These are phyloP conservation scores for Colletotrichum karsti DNA, from an alignment of 2,329 filamentous ascomycete species.

Conservation along the genomic window DNA sequence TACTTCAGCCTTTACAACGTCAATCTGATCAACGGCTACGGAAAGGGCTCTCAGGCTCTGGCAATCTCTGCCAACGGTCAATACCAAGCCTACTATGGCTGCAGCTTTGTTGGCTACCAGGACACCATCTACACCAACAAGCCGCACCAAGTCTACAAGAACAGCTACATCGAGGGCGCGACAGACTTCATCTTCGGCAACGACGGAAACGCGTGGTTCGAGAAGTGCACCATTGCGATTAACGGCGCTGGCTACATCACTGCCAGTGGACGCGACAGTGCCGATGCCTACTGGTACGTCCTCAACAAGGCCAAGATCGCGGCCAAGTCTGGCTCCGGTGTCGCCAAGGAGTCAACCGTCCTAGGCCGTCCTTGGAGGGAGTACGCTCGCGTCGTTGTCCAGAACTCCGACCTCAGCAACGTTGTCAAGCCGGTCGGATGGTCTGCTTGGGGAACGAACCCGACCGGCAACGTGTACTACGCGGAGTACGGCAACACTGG, in stretches of 20 bases:
- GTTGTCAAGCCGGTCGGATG: slow-evolving; percentile 70
- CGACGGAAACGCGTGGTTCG: slow-evolving; percentile 51
- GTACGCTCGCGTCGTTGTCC: slow-evolving; percentile 57
- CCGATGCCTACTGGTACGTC: slow-evolving; percentile 52
- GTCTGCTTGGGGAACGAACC: slow-evolving; percentile 60
- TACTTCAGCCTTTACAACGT: slow-evolving; percentile 72
- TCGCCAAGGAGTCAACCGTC: slow-evolving; percentile 49
- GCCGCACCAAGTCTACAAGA: slow-evolving; percentile 56
- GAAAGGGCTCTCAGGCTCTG: slow-evolving; percentile 56
- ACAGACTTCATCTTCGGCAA: slow-evolving; percentile 61
- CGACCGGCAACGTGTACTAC: slow-evolving; percentile 62
- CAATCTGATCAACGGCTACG: slow-evolving; percentile 56
- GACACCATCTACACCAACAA: slow-evolving; percentile 58
- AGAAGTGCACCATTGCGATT: slow-evolving; percentile 46
- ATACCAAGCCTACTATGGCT: slow-evolving; percentile 57
- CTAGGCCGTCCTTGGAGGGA: slow-evolving; percentile 58
- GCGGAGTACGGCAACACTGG: slow-evolving; percentile 69
- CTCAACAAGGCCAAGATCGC: slow-evolving; percentile 53
- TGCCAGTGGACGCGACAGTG: slow-evolving; percentile 50
- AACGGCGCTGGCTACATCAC: slow-evolving; percentile 49
- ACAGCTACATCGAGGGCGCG: slow-evolving; percentile 53
- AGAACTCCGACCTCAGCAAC: slow-evolving; percentile 55
- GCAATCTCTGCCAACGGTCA: slow-evolving; percentile 55
- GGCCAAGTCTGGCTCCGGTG: slow-evolving; percentile 45
- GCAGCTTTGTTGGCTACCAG: slow-evolving; percentile 55